Percentiles rank a stretch among this genome's conserved stretches.
phyloP scores from a whole-genome alignment of 352 stramenopile genomes.

The Globisporangium camurandrum region DNA sequence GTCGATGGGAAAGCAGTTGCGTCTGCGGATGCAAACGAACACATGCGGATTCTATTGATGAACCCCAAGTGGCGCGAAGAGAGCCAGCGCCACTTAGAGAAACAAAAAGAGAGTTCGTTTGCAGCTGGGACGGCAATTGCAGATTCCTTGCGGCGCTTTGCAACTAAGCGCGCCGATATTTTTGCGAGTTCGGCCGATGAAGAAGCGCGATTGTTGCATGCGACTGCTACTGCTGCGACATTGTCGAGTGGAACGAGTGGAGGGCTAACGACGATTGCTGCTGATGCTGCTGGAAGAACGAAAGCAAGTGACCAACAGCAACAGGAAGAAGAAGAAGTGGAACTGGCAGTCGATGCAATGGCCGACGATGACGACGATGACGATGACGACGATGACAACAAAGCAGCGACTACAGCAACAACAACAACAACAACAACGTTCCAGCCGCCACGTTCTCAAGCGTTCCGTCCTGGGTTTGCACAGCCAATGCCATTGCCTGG shows the following conservation, averaged over 20 bases:
- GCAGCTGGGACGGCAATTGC: constrained; percentile 93
- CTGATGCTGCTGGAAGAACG: too few species aligned
- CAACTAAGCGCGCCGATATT: constrained; percentile 89
- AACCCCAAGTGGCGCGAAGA: constrained; percentile 98
- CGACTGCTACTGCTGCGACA: too few species aligned
- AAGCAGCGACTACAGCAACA: too few species aligned
- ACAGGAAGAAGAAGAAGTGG: background rate
- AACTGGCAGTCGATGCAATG: constrained; percentile 26
- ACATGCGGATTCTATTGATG: constrained; percentile 98
- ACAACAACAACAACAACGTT: too few species aligned
- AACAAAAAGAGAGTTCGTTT: constrained; percentile 95
- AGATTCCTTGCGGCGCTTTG: constrained; percentile 90
- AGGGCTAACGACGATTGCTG: too few species aligned
- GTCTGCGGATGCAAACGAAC: constrained; percentile 90
- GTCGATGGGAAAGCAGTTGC: constrained; percentile 88
- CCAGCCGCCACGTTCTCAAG: constrained; percentile 1
- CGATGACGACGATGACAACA: too few species aligned
- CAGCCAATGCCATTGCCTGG: constrained; percentile 18
- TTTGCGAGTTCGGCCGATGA: constrained; percentile 89
- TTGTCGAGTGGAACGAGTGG: too few species aligned
- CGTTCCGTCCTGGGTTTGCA: constrained; percentile 3
- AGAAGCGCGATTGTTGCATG: constrained; percentile 59
- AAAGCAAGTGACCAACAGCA: too few species aligned
- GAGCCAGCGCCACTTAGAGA: constrained; percentile 91
- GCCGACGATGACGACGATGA: constrained; percentile 14